Evolutionary conservation across 2,329 filamentous ascomycete genomes (phyloP).

Genomic region (Epichloe coenophiala): DNA sequence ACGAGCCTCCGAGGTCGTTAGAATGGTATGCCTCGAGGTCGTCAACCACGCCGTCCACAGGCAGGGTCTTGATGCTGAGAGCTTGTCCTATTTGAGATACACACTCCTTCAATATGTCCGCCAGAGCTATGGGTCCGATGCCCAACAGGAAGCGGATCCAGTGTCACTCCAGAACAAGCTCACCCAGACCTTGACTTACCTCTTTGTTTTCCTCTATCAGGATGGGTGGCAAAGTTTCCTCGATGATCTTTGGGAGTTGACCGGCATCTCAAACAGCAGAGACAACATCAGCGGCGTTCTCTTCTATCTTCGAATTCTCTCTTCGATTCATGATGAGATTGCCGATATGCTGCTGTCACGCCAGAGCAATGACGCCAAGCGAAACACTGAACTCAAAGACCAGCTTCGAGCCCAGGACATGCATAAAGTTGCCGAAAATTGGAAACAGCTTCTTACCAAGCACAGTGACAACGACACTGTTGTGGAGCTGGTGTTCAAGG

Average conservation of each 20-base stretch:
- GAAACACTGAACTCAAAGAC: conserved; percentile 85
- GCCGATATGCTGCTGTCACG: conserved; percentile 80
- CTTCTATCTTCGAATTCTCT: conserved; percentile 78
- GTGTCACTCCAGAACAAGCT: conserved; percentile 87
- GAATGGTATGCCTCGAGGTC: conserved; percentile 80
- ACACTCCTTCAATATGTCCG: conserved; percentile 70
- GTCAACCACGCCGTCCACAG: conserved; percentile 84
- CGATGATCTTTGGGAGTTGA: conserved; percentile 74
- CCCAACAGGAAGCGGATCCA: conserved; percentile 52
- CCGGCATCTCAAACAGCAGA: conserved; percentile 46
- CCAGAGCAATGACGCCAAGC: conserved; percentile 64
- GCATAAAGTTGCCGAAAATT: conserved; percentile 73
- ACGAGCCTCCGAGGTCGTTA: conserved; percentile 66
- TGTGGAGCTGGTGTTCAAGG: conserved; percentile 76
- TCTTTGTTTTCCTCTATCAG: conserved; percentile 79
- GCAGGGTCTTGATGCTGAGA: conserved; percentile 59
- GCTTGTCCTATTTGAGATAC: conserved; percentile 64
- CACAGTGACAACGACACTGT: conserved; percentile 62
- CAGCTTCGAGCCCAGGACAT: conserved; percentile 76
- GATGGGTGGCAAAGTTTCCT: conserved; percentile 82
- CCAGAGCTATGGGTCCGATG: conserved; percentile 53
- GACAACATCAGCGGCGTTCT: conserved; percentile 66
- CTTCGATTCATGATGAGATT: conserved; percentile 92
- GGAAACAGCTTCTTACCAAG: conserved; percentile 76
- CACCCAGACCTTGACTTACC: conserved; percentile 85